These are phyloP conservation scores for Viola pubescens DNA, from an alignment of 441 rosid genomes.

Conservation along the genomic window DNA sequence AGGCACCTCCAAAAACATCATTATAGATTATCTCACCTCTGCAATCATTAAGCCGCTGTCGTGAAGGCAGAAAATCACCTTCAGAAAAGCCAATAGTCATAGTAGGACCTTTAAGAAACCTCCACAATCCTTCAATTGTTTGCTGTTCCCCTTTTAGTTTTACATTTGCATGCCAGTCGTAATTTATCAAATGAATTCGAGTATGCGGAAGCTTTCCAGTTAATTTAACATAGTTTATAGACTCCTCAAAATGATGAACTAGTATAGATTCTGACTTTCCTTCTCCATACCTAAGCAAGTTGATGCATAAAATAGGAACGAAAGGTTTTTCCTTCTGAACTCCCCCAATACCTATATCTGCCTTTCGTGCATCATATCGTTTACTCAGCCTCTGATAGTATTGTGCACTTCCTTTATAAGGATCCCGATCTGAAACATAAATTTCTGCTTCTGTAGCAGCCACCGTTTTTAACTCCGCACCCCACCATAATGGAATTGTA, in stretches of 20 bases:
- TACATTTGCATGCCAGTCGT: slow-evolving; percentile 91
- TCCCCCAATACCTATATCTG: slow-evolving; percentile 47
- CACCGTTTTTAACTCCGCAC: slow-evolving; percentile 77
- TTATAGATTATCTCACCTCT: slow-evolving; percentile 75
- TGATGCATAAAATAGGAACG: slow-evolving; percentile 80
- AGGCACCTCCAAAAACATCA: slow-evolving; percentile 75
- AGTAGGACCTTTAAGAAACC: slow-evolving; percentile 66
- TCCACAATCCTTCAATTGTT: slow-evolving; percentile 93
- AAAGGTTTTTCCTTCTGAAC: slow-evolving; percentile 57
- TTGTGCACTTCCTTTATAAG: slow-evolving; percentile 82
- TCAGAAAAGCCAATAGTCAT: slow-evolving; percentile 69
- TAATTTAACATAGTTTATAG: slow-evolving; percentile 59
- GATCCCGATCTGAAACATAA: slow-evolving; percentile 77
- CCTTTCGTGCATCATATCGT: slow-evolving; percentile 73
- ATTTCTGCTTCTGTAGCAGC: slow-evolving; percentile 97
- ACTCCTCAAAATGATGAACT: slow-evolving; percentile 90
- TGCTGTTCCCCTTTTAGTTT: slow-evolving; percentile 79
- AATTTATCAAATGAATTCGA: slow-evolving; percentile 61
- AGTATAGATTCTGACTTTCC: slow-evolving; percentile 91
- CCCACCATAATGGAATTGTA: slow-evolving; percentile 99
- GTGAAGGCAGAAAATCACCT: slow-evolving; percentile 82
- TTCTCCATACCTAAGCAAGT: slow-evolving; percentile 79
- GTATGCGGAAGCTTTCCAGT: slow-evolving; percentile 65
- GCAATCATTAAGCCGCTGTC: slow-evolving; percentile 75
- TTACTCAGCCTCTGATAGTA: slow-evolving; percentile 82